Conservation (phyloP, 108 stramenopile species). For the Nitzschia sp. region DNA sequence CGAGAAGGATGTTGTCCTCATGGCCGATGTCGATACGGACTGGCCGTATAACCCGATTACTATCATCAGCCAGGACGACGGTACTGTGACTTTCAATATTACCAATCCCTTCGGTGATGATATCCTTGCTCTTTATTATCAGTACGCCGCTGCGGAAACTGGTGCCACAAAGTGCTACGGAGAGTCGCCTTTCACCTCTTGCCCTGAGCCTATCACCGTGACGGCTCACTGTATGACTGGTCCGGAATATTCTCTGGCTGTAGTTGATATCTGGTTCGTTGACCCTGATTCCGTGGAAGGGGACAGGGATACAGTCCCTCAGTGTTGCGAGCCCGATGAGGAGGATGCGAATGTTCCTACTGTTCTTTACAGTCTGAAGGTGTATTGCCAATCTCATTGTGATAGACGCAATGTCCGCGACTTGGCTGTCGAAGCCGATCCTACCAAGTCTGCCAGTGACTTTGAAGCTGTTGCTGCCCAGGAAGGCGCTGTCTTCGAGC, state of each 20-base stretch:
- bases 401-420: background rate
- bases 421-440: slow-evolving; percentile 4
- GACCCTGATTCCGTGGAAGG: background rate
- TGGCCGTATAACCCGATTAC: background rate
- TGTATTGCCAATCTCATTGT: slow-evolving; percentile 6
- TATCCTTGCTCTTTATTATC: background rate
- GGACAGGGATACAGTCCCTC: slow-evolving; percentile 1
- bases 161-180: background rate
- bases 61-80: background rate
- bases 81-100: background rate
- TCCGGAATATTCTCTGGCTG: background rate
- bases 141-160: background rate
- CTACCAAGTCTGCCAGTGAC: background rate
- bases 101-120: slow-evolving; percentile 1
- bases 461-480: background rate
- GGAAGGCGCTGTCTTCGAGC: background rate
- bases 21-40: background rate
- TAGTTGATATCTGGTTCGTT: slow-evolving; percentile 19
- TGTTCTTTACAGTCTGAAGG: slow-evolving; percentile 19
- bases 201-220: background rate
- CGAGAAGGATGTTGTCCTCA: background rate
- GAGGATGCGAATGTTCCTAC: background rate
- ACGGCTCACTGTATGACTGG: slow-evolving; percentile 8
- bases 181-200: background rate
- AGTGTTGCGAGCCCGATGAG: slow-evolving; percentile 20